Conservation (phyloP, 495 filamentous ascomycete genomes). For the Friedmanniomyces simplex region DNA sequence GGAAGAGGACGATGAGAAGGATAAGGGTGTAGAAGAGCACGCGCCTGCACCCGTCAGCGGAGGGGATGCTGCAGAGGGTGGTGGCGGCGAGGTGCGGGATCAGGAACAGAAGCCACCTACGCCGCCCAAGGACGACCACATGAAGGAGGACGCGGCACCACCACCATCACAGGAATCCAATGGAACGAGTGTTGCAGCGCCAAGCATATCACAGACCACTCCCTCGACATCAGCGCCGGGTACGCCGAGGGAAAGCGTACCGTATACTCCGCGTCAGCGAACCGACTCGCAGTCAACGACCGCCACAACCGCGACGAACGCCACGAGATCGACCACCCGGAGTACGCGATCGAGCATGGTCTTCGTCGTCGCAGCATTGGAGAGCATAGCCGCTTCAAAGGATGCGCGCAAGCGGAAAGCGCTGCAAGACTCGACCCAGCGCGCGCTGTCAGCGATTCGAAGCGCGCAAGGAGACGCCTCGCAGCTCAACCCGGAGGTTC, state of each 20-base stretch:
- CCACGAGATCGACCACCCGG: slow-evolving; percentile 47
- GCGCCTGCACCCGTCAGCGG: slow-evolving; percentile 2
- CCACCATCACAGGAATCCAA: neutral
- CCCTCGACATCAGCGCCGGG: neutral
- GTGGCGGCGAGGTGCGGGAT: neutral
- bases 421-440: slow-evolving; percentile 66
- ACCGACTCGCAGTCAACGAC: slow-evolving; percentile 53
- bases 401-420: slow-evolving; percentile 74
- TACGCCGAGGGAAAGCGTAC: neutral
- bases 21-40: neutral
- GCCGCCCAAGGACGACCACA: neutral
- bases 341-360: slow-evolving; percentile 79
- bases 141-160: neutral
- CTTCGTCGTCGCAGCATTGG: slow-evolving; percentile 85
- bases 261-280: slow-evolving; percentile 22
- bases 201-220: neutral
- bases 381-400: slow-evolving; percentile 78
- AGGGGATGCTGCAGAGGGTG: slow-evolving; percentile 1
- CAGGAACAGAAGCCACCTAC: slow-evolving; percentile 1
- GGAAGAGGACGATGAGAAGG: slow-evolving; percentile 9
- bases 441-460: slow-evolving; percentile 74
- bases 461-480: slow-evolving; percentile 50
- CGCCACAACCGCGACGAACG: slow-evolving; percentile 41
- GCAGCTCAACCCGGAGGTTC: slow-evolving; percentile 70
- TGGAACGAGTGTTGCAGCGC: neutral